Conservation (phyloP, 2,329 filamentous ascomycete genomes). For the Alternaria gansuensis region DNA sequence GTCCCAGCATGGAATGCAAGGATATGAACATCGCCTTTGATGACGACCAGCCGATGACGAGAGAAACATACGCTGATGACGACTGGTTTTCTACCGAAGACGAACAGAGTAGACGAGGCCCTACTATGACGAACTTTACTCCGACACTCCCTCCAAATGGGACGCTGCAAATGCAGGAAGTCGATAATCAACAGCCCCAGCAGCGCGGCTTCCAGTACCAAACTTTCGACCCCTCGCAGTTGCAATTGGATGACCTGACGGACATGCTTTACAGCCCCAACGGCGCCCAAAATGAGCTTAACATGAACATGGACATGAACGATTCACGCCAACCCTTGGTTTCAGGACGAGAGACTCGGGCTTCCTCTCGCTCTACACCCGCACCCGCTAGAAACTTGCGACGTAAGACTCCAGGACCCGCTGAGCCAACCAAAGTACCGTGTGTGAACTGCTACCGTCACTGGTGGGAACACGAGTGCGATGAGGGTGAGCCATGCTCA, state of each 20-base stretch:
- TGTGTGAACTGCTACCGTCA: slow-evolving; percentile 9
- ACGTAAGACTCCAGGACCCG: neutral
- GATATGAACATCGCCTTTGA: neutral
- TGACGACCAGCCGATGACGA: no score
- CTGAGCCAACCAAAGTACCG: neutral
- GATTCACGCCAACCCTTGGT: neutral
- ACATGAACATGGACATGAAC: neutral
- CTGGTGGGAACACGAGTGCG: slow-evolving; percentile 6
- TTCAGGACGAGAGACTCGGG: neutral
- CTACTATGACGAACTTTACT: neutral
- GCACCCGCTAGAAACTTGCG: neutral
- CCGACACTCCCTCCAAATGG: neutral
- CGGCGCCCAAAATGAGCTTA: neutral
- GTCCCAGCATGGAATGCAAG: neutral
- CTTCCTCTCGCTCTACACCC: neutral
- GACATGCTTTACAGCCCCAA: neutral
- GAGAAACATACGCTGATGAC: neutral
- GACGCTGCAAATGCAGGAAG: neutral
- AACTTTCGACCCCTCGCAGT: neutral
- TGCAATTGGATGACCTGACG: neutral
- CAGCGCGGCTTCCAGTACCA: neutral
- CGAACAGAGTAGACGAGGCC: neutral
- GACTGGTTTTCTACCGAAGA: neutral
- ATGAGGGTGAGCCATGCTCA: neutral
- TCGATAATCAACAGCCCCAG: neutral